Base-by-base conservation (phyloP, 2,329 filamentous ascomycete genomes). In the Claviceps capensis region DNA sequence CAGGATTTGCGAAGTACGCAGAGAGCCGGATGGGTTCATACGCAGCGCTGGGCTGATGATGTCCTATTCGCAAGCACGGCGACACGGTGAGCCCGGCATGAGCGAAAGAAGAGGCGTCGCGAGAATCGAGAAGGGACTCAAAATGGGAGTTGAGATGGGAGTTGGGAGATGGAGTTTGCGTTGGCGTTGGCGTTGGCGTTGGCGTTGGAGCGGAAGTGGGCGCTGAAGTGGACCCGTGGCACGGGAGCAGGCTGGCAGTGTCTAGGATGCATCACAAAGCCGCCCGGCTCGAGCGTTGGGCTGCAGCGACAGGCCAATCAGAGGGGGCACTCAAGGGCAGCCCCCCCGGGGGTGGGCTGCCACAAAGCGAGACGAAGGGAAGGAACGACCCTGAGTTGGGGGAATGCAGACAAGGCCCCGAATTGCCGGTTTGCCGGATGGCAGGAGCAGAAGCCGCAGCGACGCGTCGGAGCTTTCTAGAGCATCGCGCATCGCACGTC, bases 1-100 rank as follows among this genome's bases (percentile, higher is more conserved):
- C 67, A 55, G 69, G 67, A 54, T 60, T 57, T 53, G 63, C 63
- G 54, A 59, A 58, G 60, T 67, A 65, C 52, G 63, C 60, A 58
- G 60, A 53, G 52, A 55, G 45, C 14, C 46, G 42, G 41, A 42
- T 43, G 43, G 16, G 40, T 38, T 16, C 36, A 53, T 55, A 43
- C 38, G 48, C 48, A 48, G 44, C 38, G 46, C 50, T 44, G 40
- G 37, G 52, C 5, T 49, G 16, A 40, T 3, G 56, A 42, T 47
- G 45, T 49, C 55, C 46, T 55, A 53, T 11, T 50, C 16, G 45
- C 53, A 50, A 13, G 53, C 54, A 42, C 30, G 48, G 46, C 42
- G 53, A 54, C 26, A 40, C 52, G 50, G 52, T 44, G 13, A 48
- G 43, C 22, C 55, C 48, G 8, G 38, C 48, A 11, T 47, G 37